These are phyloP conservation scores for Cadophora luteo-olivacea DNA, from an alignment of 2,329 filamentous ascomycete species.

Conservation along the genomic window DNA sequence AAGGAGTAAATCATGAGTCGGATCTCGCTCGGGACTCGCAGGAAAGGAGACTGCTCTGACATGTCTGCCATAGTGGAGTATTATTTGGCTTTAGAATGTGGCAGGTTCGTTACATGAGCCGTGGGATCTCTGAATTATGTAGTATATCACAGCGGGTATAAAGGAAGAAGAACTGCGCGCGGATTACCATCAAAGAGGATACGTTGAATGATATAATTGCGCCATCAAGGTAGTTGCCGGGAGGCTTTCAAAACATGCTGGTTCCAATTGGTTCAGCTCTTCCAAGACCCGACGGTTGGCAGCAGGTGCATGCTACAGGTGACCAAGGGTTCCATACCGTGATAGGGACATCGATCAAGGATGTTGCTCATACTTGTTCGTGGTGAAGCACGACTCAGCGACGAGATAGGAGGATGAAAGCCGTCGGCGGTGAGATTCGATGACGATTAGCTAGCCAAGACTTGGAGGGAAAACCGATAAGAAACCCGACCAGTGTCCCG, in stretches of 20 bases:
- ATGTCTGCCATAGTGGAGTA: conserved; percentile 24
- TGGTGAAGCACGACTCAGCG: conserved; percentile 22
- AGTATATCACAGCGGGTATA: not conserved
- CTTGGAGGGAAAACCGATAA: conserved; percentile 16
- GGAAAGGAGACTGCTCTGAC: conserved; percentile 29
- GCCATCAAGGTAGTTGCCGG: conserved; percentile 17
- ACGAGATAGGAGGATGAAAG: conserved; percentile 5
- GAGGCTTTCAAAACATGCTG: not conserved
- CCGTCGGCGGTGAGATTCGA: conserved; percentile 22
- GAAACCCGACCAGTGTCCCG: conserved; percentile 12
- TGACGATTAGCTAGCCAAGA: conserved; percentile 22
- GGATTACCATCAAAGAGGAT: not conserved
- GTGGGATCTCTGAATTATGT: not conserved
- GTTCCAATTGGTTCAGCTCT: conserved; percentile 11
- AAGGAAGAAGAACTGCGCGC: not conserved
- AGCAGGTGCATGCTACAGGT: conserved; percentile 12
- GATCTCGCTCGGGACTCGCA: conserved; percentile 39
- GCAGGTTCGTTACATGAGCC: not conserved
- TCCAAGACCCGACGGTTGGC: not conserved
- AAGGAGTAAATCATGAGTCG: conserved; percentile 45
- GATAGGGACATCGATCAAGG: conserved; percentile 16
- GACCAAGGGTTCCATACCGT: conserved; percentile 20
- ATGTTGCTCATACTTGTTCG: not conserved
- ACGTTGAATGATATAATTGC: not conserved
- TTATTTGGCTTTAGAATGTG: not conserved